phyloP scores from a whole-genome alignment of 2,329 filamentous ascomycete genomes.

The Cercospora brassicicola region DNA sequence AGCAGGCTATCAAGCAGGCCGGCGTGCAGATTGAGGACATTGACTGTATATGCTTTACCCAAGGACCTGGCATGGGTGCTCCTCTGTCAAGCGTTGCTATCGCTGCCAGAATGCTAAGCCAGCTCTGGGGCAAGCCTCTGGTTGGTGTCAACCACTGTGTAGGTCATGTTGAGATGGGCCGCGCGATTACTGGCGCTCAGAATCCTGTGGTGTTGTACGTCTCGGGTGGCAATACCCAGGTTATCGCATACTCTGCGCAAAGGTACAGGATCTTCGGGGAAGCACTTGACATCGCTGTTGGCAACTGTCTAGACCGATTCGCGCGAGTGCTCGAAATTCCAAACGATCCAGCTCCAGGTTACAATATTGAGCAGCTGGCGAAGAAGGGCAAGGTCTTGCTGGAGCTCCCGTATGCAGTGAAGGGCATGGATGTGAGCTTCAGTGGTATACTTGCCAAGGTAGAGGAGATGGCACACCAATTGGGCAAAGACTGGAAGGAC shows the following conservation, averaged over 20 bases:
- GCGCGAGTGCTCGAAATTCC: slow-evolving; percentile 85
- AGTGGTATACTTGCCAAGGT: slow-evolving; percentile 84
- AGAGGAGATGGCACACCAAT: slow-evolving; percentile 73
- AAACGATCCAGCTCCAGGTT: slow-evolving; percentile 94
- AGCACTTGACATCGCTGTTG: slow-evolving; percentile 94
- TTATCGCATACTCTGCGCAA: slow-evolving; percentile 92
- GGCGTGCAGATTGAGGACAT: slow-evolving; percentile 64
- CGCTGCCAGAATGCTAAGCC: slow-evolving; percentile 74
- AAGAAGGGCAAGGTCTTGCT: slow-evolving; percentile 70
- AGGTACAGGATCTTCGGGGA: slow-evolving; percentile 98
- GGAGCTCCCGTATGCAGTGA: slow-evolving; percentile 92
- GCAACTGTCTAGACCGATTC: slow-evolving; percentile 95
- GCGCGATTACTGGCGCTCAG: slow-evolving; percentile 81
- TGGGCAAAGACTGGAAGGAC: slow-evolving; percentile 49
- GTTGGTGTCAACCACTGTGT: slow-evolving; percentile 98
- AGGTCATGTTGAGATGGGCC: slow-evolving; percentile 98
- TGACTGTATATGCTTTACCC: slow-evolving; percentile 92
- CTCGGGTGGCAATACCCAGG: slow-evolving; percentile 92
- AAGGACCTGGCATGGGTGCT: slow-evolving; percentile 94
- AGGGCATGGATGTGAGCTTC: slow-evolving; percentile 98
- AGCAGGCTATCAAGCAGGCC: slow-evolving; percentile 72
- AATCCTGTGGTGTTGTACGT: slow-evolving; percentile 97
- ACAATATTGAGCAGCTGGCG: slow-evolving; percentile 96
- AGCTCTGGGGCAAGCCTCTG: slow-evolving; percentile 85
- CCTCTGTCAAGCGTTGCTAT: slow-evolving; percentile 84